phyloP scores from a whole-genome alignment of 306 rosid genomes.

The Ceratonia siliqua region DNA sequence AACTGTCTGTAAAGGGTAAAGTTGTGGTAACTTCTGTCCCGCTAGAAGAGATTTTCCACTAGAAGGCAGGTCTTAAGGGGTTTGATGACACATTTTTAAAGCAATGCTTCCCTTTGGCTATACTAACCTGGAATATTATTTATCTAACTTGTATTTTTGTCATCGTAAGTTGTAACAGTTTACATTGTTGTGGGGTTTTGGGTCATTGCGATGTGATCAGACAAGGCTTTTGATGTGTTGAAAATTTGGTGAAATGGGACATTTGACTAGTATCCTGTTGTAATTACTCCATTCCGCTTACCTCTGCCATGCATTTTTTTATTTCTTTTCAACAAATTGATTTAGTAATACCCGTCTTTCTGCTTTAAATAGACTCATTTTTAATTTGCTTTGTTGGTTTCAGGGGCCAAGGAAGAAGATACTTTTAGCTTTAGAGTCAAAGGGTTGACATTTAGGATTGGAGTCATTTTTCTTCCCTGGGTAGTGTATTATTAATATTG shows the following conservation, averaged over 20 bases:
- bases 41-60: not conserved
- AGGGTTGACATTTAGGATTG: slow-evolving; percentile 48
- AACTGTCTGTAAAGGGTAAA: not conserved
- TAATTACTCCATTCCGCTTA: not conserved
- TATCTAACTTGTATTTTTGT: not conserved
- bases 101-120: slow-evolving; percentile 10
- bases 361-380: slow-evolving; percentile 24
- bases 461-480: slow-evolving; percentile 5
- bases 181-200: not conserved
- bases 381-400: slow-evolving; percentile 37
- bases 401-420: slow-evolving; percentile 99
- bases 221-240: not conserved
- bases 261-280: not conserved
- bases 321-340: not conserved
- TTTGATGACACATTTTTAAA: not conserved
- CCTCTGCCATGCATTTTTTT: not conserved
- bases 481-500: not conserved
- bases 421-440: slow-evolving; percentile 83
- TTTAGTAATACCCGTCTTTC: not conserved
- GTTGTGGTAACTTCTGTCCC: not conserved
- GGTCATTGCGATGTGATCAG: not conserved
- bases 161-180: not conserved
- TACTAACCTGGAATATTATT: not conserved
- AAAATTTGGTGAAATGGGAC: not conserved
- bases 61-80: not conserved